Percentiles rank a stretch among this genome's conserved stretches.
Conservation (phyloP, 352 stramenopile genomes). For the Globisporangium acanthophoron region DNA sequence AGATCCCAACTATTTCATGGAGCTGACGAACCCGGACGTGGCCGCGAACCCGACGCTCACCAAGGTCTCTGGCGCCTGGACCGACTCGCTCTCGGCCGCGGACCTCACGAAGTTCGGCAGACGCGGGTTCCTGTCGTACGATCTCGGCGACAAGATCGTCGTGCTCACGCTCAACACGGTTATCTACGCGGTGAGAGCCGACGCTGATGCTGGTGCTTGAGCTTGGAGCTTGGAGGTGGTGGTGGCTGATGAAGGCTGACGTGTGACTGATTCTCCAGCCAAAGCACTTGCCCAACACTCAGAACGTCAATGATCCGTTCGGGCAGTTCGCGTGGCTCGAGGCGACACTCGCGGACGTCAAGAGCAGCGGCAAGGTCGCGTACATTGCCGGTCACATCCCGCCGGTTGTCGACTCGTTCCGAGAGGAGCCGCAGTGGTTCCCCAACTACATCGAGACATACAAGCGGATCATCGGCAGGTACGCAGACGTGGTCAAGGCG, state of each 20-base stretch:
- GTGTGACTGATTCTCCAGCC: slow-evolving; percentile 24
- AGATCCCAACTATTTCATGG: slow-evolving; percentile 76
- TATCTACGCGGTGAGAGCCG: slow-evolving; percentile 57
- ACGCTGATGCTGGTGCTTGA: neutral
- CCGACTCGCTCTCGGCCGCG: slow-evolving; percentile 34
- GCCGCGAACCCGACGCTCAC: slow-evolving; percentile 53
- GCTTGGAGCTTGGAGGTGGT: neutral
- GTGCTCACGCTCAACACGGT: slow-evolving; percentile 81
- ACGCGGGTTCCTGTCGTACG: slow-evolving; percentile 58
- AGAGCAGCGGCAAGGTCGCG: slow-evolving; percentile 37
- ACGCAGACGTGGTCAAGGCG: slow-evolving; percentile 62
- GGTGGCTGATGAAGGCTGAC: too few relatives aligned
- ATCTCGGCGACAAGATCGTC: slow-evolving; percentile 53
- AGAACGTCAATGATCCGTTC: slow-evolving; percentile 72
- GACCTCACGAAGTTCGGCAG: slow-evolving; percentile 54
- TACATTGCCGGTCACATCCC: slow-evolving; percentile 91
- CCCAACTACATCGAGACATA: slow-evolving; percentile 81
- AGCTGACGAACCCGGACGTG: slow-evolving; percentile 50
- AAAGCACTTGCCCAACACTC: slow-evolving; percentile 72
- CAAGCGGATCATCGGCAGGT: slow-evolving; percentile 60
- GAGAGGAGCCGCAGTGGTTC: slow-evolving; percentile 80
- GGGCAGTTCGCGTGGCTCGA: slow-evolving; percentile 89
- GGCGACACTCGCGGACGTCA: slow-evolving; percentile 49
- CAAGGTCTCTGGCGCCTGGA: slow-evolving; percentile 46
- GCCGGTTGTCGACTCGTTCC: slow-evolving; percentile 85